Evolutionary conservation across 2,329 filamentous ascomycete genomes (phyloP), one percentile per base, ranked within the genome.

Genomic region (Dryadomyces quercivorus): DNA sequence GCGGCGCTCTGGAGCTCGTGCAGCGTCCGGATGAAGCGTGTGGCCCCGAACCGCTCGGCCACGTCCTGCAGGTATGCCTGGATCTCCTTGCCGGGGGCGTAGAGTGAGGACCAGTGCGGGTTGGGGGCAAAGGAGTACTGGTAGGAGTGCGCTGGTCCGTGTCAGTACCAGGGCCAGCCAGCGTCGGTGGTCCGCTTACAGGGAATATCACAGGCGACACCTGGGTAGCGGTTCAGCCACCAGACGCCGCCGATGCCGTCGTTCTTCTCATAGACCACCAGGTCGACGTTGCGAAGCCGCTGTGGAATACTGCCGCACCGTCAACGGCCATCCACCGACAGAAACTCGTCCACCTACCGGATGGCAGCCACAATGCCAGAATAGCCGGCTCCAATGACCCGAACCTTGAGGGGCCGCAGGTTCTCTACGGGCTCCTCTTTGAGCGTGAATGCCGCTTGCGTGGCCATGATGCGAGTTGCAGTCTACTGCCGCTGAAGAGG

Each of bases 101-200:
- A 80, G 42, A 78, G 71, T 20, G 70, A 64, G 9, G 72, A 74
- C 77, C 77, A 80, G 55, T 75, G 61, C 3, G 76, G 73, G 54
- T 80, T 80, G 0, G 77, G 76, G 26, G 75, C 74, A 63, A 76
- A 80, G 0, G 75, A 70, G 60, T 77, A 79, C 57, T 77, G 76
- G 60, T 80, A 80, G 8, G 75, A 77, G 58, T 80, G 76, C 7
- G 73, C 69, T 64, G 45, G 5, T 10, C 2, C 13, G 10, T n/a
- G n/a, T 38, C 34, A 20, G 47, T 13, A 16, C n/a, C n/a, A n/a
- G n/a, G n/a, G n/a, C n/a, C n/a, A n/a, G n/a, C n/a, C n/a, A n/a
- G n/a, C n/a, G n/a, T n/a, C n/a, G n/a, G n/a, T n/a, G n/a, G n/a
- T n/a, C n/a, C n/a, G n/a, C 66, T 59, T 61, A 68, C 66, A 67